phyloP scores from a whole-genome alignment of 257 asterid genomes.

The Asclepias syriaca region DNA sequence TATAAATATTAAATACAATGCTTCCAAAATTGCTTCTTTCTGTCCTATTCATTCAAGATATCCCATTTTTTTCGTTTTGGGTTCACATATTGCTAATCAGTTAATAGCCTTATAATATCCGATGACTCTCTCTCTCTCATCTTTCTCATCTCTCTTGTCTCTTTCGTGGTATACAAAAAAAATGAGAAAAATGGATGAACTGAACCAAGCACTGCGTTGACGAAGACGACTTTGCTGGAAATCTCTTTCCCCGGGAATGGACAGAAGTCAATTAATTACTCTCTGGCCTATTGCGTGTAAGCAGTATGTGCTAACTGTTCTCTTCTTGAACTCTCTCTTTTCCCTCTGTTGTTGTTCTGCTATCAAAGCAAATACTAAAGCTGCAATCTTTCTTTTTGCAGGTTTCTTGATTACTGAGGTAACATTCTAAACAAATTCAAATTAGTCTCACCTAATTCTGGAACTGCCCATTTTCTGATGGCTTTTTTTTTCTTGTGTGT shows the following conservation, averaged over 20 bases:
- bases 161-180: background rate
- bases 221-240: background rate
- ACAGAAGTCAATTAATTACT: background rate
- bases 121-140: background rate
- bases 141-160: background rate
- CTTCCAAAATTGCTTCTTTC: background rate
- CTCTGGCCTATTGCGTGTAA: background rate
- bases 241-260: background rate
- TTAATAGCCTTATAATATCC: background rate
- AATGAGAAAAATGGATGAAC: background rate
- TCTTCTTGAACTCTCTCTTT: background rate
- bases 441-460: background rate
- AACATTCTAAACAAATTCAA: background rate
- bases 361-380: background rate
- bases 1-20: background rate
- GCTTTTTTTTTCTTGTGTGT: too few relatives aligned
- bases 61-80: background rate
- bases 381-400: background rate
- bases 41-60: background rate
- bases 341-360: background rate
- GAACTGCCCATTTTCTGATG: background rate
- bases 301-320: background rate
- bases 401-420: background rate
- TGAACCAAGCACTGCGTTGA: background rate
- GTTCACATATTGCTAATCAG: background rate